Evolutionary conservation across 306 rosid species (phyloP).

Genomic region (Potentilla sterilis): DNA sequence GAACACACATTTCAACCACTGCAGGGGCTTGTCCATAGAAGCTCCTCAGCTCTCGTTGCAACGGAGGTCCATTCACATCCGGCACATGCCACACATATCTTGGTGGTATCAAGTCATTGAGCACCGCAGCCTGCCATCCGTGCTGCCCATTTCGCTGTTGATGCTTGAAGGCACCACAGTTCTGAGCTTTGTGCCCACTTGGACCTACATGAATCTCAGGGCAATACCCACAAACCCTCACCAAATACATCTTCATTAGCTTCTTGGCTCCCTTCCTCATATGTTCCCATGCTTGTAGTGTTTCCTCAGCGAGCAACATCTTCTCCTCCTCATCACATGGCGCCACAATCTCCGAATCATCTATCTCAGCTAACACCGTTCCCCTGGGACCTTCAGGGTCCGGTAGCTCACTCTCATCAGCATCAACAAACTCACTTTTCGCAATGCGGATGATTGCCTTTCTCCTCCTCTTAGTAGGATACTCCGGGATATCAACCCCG

Average conservation of each 20-base stretch:
- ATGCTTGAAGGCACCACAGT: conserved; percentile 90
- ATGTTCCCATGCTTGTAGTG: conserved; percentile 74
- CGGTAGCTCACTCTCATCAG: conserved; percentile 91
- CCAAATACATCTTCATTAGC: conserved; percentile 74
- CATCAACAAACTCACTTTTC: conserved; percentile 76
- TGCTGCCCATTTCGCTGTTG: conserved; percentile 98
- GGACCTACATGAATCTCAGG: conserved; percentile 90
- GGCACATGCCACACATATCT: conserved; percentile 99
- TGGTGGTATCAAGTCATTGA: conserved; percentile 84
- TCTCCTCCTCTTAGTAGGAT: conserved; percentile 83
- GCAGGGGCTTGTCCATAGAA: conserved; percentile 91
- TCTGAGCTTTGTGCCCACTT: conserved; percentile 83
- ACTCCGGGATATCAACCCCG: conserved; percentile 71
- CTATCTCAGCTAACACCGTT: conserved; percentile 58
- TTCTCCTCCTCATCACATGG: conserved; percentile 47
- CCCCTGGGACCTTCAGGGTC: conserved; percentile 42
- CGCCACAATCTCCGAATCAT: conserved; percentile 52
- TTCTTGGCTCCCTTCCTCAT: conserved; percentile 75
- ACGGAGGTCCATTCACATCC: conserved; percentile 64
- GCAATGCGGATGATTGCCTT: conserved; percentile 78
- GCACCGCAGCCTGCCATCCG: conserved; percentile 89
- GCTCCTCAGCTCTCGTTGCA: conserved; percentile 69
- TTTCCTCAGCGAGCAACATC: conserved; percentile 63
- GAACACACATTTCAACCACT: conserved; percentile 84
- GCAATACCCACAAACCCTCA: conserved; percentile 93